Percentiles rank a stretch among this genome's conserved stretches.
Conservation (phyloP, 257 asterid species). For the Solanum habrochaites region DNA sequence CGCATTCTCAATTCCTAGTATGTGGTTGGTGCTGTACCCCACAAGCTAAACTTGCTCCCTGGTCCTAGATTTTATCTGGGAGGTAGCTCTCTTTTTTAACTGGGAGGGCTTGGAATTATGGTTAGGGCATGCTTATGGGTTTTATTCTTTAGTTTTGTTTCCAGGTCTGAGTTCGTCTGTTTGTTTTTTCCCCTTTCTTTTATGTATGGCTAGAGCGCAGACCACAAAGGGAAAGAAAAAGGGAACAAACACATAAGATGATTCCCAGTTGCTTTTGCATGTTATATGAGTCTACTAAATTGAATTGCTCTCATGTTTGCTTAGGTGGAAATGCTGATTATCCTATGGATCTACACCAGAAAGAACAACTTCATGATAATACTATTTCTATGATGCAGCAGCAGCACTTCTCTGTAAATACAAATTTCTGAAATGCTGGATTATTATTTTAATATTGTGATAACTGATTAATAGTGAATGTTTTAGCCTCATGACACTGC, state of each 20-base stretch:
- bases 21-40: not conserved
- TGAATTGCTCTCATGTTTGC: slow-evolving; percentile 1
- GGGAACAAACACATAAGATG: not conserved
- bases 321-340: slow-evolving; percentile 83
- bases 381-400: slow-evolving; percentile 88
- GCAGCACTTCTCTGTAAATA: slow-evolving; percentile 73
- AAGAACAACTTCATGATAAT: slow-evolving; percentile 77
- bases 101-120: not conserved
- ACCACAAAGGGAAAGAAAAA: too few species aligned
- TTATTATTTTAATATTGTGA: not conserved
- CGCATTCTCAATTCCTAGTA: not conserved
- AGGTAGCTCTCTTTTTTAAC: not conserved
- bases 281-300: not conserved
- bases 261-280: not conserved
- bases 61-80: not conserved
- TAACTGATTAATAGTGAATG: not conserved
- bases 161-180: not conserved
- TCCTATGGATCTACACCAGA: slow-evolving; percentile 78
- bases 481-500: not conserved
- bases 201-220: not conserved
- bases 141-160: not conserved
- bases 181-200: not conserved
- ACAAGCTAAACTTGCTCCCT: not conserved
- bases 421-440: not conserved
- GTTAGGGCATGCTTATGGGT: not conserved